Base-by-base conservation (phyloP, 305 asterid species). In the Euphrasia arctica region DNA sequence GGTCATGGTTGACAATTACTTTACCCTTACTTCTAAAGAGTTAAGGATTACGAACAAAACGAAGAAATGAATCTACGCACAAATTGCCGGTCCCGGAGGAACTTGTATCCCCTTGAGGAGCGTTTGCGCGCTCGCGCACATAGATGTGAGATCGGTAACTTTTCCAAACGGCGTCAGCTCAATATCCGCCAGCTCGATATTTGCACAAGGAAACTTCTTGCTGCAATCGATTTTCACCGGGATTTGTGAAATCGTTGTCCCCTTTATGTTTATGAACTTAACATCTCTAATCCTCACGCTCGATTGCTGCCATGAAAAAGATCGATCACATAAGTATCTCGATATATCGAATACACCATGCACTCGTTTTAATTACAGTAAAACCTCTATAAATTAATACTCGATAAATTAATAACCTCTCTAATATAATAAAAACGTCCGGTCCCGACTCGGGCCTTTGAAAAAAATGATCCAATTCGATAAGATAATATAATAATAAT, bases 221-320 rank as follows among this genome's bases (percentile, higher is more conserved):
- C 96, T 89, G 82, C 96, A 90, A 25, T 70, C 69, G 0, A 90
- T 47, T 0, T 47, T 0, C 0, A 87, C 71, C 5, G 91, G 73
- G 0, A 67, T n/a, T 1, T 60, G 54, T 3, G 91, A 32, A 14
- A 2, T 28, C 2, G 91, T 62, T 39, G 82, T 90, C 0, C 97
- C 97, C 62, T 70, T 78, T 42, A 87, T 79, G 78, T 85, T 87
- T 55, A 41, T 64, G 83, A 87, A 90, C 28, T 72, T 84, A 4
- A 77, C 77, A 29, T 79, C 79, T 4, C 54, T 77, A 0, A 90
- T 59, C 77, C 79, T 70, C 78, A 90, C 95, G 15, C 39, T 78
- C 1, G 95, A 89, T 74, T 78, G 82, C 95, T 85, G 78, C 66
- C 22, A 0, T 0, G 5, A 56, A 39, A 39, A 39, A 39, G 11